phyloP scores from a whole-genome alignment of 1,284 basidiomycete genomes.

The Apiotrichum mycotoxinovorans region DNA sequence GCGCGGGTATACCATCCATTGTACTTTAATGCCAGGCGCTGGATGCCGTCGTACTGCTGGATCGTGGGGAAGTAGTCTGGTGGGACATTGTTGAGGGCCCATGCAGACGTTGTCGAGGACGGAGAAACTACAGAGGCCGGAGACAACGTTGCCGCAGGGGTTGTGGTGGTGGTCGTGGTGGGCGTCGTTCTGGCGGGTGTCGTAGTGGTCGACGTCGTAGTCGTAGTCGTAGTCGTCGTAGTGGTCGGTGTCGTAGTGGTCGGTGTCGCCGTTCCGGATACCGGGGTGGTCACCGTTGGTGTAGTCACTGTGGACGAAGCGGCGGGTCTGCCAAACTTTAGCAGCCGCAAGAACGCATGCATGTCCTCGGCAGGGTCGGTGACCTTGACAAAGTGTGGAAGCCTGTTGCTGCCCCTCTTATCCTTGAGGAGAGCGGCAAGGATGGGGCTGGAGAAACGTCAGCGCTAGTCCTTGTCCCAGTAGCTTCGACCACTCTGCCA shows the following conservation, averaged over 20 bases:
- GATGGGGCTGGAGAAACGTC: conserved; percentile 7
- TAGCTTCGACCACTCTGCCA: too few relatives aligned
- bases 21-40: conserved; percentile 17
- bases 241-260: too few relatives aligned
- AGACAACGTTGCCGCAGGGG: not conserved
- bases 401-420: not conserved
- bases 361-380: conserved; percentile 12
- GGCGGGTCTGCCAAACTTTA: conserved; percentile 5
- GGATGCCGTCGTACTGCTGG: conserved; percentile 15
- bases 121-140: not conserved
- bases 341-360: conserved; percentile 19
- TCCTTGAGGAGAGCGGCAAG: conserved; percentile 3
- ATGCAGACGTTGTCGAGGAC: not conserved
- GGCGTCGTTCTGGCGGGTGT: too few relatives aligned
- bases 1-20: conserved; percentile 20
- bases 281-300: too few relatives aligned
- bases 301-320: too few relatives aligned
- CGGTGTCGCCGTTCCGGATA: not conserved
- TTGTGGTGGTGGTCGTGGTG: too few relatives aligned
- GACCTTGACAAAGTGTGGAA: conserved; percentile 5
- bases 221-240: too few relatives aligned
- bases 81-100: not conserved
- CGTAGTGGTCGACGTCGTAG: too few relatives aligned
- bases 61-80: conserved; percentile 14
- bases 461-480: not conserved